A percentile compares a stretch with the other conserved stretches of the same genome.
These are phyloP conservation scores for Anthostomella pinea DNA, from an alignment of 2,329 filamentous ascomycete genomes.

Conservation along the genomic window DNA sequence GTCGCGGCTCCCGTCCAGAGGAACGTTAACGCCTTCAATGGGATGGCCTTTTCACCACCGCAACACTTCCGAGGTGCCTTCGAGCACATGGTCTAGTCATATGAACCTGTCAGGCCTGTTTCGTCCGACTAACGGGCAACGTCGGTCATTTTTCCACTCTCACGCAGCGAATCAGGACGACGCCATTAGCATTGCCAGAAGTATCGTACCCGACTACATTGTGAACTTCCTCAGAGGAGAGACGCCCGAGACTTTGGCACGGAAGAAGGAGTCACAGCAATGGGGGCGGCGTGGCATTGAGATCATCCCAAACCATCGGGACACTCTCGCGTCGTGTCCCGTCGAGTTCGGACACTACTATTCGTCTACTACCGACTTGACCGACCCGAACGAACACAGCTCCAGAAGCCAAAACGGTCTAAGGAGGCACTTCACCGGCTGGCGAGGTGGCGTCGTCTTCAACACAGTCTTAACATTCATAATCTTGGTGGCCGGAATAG, in stretches of 20 bases:
- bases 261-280: conserved; percentile 38
- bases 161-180: too few relatives aligned
- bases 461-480: conserved; percentile 41
- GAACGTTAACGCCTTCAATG: conserved; percentile 23
- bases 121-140: conserved; percentile 24
- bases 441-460: conserved; percentile 46
- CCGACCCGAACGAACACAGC: conserved; percentile 20
- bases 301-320: conserved; percentile 28
- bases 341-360: conserved; percentile 36
- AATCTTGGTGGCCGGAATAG: conserved; percentile 35
- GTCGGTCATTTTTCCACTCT: conserved; percentile 26
- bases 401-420: conserved; percentile 29
- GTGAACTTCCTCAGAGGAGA: conserved; percentile 54
- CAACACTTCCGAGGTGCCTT: conserved; percentile 24
- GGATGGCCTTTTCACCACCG: conserved; percentile 32
- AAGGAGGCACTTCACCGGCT: conserved; percentile 38
- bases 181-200: conserved; percentile 36
- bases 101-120: conserved; percentile 21
- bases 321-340: conserved; percentile 33
- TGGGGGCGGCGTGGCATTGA: conserved; percentile 34
- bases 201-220: conserved; percentile 54
- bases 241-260: conserved; percentile 51
- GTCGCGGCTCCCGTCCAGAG: conserved; percentile 24
- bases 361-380: conserved; percentile 19
- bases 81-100: conserved; percentile 25